A percentile compares a stretch with the other conserved stretches of the same genome.
phyloP scores from a whole-genome alignment of 768 basidiomycete species.

The Russula griseocarnosa region DNA sequence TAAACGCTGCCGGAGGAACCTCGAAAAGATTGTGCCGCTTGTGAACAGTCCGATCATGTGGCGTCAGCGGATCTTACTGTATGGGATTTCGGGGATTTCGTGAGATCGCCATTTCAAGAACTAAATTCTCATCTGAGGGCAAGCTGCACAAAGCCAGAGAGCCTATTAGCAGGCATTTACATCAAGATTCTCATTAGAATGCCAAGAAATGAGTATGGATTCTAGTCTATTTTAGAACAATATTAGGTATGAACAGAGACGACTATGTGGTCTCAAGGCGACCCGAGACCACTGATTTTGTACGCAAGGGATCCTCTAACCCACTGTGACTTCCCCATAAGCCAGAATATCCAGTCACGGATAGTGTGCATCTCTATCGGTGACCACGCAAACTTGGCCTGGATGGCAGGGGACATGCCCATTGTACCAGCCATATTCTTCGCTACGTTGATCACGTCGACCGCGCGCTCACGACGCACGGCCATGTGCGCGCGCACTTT shows the following conservation, averaged over 20 bases:
- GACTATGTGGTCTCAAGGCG: slow-evolving; percentile 17
- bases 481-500: slow-evolving; percentile 38
- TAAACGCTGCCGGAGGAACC: no score
- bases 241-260: background rate
- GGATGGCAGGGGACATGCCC: slow-evolving; percentile 33
- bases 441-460: slow-evolving; percentile 42
- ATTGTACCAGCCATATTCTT: slow-evolving; percentile 35
- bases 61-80: background rate
- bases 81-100: no score
- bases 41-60: no score
- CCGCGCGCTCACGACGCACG: slow-evolving; percentile 39
- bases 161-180: background rate
- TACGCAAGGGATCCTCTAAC: slow-evolving; percentile 30
- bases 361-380: slow-evolving; percentile 26
- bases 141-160: background rate
- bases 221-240: background rate
- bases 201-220: background rate
- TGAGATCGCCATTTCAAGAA: no score
- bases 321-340: slow-evolving; percentile 28
- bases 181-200: background rate
- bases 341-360: slow-evolving; percentile 31
- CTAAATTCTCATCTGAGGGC: background rate
- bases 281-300: slow-evolving; percentile 34
- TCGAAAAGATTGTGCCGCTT: no score
- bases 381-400: slow-evolving; percentile 29